Base-by-base conservation (phyloP, 768 basidiomycete genomes). In the Boletales sp. region DNA sequence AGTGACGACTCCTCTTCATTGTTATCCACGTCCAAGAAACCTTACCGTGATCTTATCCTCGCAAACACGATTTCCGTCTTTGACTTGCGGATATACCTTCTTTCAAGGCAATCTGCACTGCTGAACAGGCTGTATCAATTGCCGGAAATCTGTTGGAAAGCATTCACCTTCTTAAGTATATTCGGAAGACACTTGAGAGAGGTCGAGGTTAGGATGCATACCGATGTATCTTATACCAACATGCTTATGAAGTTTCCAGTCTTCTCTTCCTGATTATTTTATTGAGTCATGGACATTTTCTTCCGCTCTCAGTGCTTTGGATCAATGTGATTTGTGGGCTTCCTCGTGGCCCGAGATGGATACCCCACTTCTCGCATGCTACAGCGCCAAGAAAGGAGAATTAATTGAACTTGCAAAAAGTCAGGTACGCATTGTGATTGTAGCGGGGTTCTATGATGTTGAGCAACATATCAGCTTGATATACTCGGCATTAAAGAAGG, bases 221-320 rank as follows among this genome's bases (percentile, higher is more conserved):
- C 48, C 14, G 11, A 38, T 35, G 24, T 54, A 45, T 24, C 18
- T 31, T 36, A 30, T 47, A 55, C 31, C 40, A 34, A 46, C 7
- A 44, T 41, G 29, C 64, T 70, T 43, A 68, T 45, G 41, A 52
- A 30, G 40, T 53, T 49, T 55, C 43, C 51, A 84, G 80, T 64
- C 60, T 31, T 75, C 72, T 5, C 71, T 88, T 19, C 78, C 87
- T 0, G 71, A 73, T 15, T 81, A 85, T 61, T 97, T 95, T 64
- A 74, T 97, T 31, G 90, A 97, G 63, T 86, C 90, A 0, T 99
- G 97, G 97, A 86, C 81, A 31, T 97, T 92, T 68, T 91, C 89
- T 15, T 91, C 94, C 0, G 84, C 91, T 17, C 74, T 94, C 39
- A 90, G 86, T 54, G 83, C 87, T 39, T 82, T 93, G 24, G 84